Evolutionary conservation across 1,284 basidiomycete genomes (phyloP).

Genomic region (Golubevia pallescens): DNA sequence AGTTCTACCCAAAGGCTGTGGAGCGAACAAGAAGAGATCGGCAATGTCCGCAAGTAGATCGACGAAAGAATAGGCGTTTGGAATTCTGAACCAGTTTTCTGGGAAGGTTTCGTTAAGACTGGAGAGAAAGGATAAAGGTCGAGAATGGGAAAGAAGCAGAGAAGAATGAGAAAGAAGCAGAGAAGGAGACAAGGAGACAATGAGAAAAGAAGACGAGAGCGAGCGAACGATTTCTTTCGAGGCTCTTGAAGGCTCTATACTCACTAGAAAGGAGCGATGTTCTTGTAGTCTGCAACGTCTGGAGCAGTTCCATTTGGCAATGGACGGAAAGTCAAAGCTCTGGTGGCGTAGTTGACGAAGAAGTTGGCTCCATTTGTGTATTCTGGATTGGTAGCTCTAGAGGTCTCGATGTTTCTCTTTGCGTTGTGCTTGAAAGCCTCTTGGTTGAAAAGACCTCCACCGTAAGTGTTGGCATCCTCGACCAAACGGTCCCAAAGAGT

Average conservation of each 20-base stretch:
- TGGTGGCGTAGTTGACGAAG: conserved; percentile 14
- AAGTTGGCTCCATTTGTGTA: conserved; percentile 15
- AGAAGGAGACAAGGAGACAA: no score
- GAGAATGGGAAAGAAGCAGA: not conserved
- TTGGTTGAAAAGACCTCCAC: conserved; percentile 18
- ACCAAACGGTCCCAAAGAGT: conserved; percentile 16
- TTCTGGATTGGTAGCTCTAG: conserved; percentile 11
- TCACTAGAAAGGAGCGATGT: conserved; percentile 13
- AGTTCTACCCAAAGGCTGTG: conserved; percentile 13
- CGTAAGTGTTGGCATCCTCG: conserved; percentile 16
- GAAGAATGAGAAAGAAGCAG: no score
- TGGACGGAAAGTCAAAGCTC: conserved; percentile 12
- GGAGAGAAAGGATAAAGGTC: not conserved
- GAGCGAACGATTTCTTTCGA: not conserved
- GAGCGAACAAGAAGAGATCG: conserved; percentile 12
- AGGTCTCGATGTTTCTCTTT: conserved; percentile 11
- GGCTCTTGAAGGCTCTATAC: not conserved
- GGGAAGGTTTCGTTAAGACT: conserved; percentile 14
- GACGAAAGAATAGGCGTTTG: conserved; percentile 13
- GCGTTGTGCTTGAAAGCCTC: conserved; percentile 14
- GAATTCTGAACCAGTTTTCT: conserved; percentile 16
- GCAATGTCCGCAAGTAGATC: conserved; percentile 13
- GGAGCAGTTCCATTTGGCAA: conserved; percentile 13
- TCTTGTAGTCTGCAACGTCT: conserved; percentile 12
- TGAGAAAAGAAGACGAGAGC: not conserved